Conservation (phyloP, 805 yeast species). For the Ogataea paraovalis region DNA sequence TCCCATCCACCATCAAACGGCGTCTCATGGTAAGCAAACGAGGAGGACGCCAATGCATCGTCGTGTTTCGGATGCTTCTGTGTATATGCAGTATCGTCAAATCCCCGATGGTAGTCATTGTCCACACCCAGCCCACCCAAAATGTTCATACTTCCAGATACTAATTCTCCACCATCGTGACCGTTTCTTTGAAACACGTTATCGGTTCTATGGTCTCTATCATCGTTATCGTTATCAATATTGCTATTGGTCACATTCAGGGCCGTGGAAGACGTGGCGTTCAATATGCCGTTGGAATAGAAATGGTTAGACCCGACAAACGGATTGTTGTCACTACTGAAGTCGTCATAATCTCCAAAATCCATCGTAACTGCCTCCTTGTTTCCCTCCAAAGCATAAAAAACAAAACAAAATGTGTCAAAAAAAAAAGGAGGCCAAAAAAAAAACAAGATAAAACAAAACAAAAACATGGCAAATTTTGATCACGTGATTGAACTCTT, state of each 20-base stretch:
- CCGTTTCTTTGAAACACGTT: too few relatives aligned
- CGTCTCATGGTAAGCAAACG: too few relatives aligned
- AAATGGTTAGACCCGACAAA: conserved; percentile 33
- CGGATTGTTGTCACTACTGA: conserved; percentile 32
- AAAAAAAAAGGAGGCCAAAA: neutral
- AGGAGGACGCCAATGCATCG: too few relatives aligned
- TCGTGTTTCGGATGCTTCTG: too few relatives aligned
- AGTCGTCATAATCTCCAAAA: conserved; percentile 31
- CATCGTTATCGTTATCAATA: conserved; percentile 1
- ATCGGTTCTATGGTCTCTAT: neutral
- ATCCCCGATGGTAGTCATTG: too few relatives aligned
- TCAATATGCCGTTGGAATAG: conserved; percentile 27
- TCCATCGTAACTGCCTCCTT: too few relatives aligned
- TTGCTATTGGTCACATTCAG: neutral
- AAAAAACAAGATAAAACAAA: neutral
- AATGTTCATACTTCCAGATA: neutral
- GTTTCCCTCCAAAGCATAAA: too few relatives aligned
- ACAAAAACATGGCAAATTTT: too few relatives aligned
- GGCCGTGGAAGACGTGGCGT: conserved; percentile 6
- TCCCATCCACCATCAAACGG: neutral
- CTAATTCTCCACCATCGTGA: too few relatives aligned
- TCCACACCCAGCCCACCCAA: neutral
- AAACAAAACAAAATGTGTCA: neutral
- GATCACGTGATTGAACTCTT: neutral
- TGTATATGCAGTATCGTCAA: too few relatives aligned